These are phyloP conservation scores for Talaromyces piceae DNA, from an alignment of 2,329 filamentous ascomycete species.

Conservation along the genomic window DNA sequence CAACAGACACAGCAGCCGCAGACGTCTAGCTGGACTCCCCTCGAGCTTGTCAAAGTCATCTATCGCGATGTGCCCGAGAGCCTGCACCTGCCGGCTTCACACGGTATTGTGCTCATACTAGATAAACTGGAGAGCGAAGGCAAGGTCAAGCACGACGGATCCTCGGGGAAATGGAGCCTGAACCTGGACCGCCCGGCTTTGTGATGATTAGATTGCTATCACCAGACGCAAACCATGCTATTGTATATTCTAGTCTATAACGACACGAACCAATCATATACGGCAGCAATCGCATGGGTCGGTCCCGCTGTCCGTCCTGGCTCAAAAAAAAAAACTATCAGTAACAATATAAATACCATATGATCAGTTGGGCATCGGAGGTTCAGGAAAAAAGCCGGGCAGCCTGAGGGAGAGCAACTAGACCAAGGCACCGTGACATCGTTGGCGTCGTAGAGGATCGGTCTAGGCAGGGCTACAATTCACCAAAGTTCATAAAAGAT, in stretches of 20 bases:
- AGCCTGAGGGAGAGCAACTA: too few species aligned
- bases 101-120: constrained; percentile 70
- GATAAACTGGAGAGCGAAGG: constrained; percentile 70
- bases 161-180: constrained; percentile 24
- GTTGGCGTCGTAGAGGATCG: background rate
- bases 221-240: background rate
- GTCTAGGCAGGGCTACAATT: background rate
- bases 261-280: too few species aligned
- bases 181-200: constrained; percentile 23
- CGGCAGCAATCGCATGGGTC: too few species aligned
- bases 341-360: too few species aligned
- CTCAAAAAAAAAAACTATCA: too few species aligned
- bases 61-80: constrained; percentile 72
- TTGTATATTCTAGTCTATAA: too few species aligned
- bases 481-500: too few species aligned
- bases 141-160: constrained; percentile 43
- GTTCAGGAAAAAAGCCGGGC: too few species aligned
- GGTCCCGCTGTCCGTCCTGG: too few species aligned
- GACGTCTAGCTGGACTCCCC: constrained; percentile 53
- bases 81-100: constrained; percentile 67
- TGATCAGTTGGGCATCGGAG: background rate
- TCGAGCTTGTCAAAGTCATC: constrained; percentile 81
- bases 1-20: constrained; percentile 13
- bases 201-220: constrained; percentile 12
- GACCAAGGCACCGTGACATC: background rate